Evolutionary conservation across 1,284 basidiomycete species (phyloP).

Genomic region (Trametes sp.): DNA sequence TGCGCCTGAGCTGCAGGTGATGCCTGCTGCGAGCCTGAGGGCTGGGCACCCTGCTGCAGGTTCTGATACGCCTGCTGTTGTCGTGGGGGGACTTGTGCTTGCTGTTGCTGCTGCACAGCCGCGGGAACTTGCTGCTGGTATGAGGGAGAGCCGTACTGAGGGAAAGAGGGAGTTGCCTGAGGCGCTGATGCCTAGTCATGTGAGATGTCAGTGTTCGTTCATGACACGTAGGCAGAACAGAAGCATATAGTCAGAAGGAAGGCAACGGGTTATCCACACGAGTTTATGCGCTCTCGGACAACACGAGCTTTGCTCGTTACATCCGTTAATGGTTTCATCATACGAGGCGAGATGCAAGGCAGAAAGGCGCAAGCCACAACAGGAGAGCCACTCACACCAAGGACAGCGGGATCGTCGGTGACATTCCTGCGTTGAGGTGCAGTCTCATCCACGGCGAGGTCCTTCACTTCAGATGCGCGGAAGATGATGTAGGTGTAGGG

Average conservation of each 20-base stretch:
- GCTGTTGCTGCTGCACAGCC: constrained; percentile 31
- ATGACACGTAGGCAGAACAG: not conserved
- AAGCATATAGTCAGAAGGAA: constrained; percentile 56
- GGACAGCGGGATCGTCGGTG: constrained; percentile 80
- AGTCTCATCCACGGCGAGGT: constrained; percentile 77
- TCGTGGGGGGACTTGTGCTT: constrained; percentile 34
- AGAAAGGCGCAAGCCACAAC: not conserved
- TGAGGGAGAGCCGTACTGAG: constrained; percentile 36
- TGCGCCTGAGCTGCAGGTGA: constrained; percentile 28
- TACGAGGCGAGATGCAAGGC: not conserved
- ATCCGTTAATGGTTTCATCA: constrained; percentile 62
- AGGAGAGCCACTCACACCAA: constrained; percentile 61
- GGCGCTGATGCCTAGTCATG: constrained; percentile 43
- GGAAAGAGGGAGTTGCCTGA: constrained; percentile 34
- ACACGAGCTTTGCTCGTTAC: constrained; percentile 49
- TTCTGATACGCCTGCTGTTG: constrained; percentile 39
- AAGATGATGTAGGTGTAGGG: constrained; percentile 86
- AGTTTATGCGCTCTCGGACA: constrained; percentile 61
- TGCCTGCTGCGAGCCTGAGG: constrained; percentile 33
- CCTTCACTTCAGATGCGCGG: constrained; percentile 84
- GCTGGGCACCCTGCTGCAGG: constrained; percentile 38
- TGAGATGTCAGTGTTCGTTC: constrained; percentile 13
- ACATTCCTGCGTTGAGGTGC: constrained; percentile 61
- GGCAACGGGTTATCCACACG: constrained; percentile 68
- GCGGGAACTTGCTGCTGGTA: constrained; percentile 35